Conservation (phyloP, 2,329 filamentous ascomycete genomes). For the Nemania bipapillata region DNA sequence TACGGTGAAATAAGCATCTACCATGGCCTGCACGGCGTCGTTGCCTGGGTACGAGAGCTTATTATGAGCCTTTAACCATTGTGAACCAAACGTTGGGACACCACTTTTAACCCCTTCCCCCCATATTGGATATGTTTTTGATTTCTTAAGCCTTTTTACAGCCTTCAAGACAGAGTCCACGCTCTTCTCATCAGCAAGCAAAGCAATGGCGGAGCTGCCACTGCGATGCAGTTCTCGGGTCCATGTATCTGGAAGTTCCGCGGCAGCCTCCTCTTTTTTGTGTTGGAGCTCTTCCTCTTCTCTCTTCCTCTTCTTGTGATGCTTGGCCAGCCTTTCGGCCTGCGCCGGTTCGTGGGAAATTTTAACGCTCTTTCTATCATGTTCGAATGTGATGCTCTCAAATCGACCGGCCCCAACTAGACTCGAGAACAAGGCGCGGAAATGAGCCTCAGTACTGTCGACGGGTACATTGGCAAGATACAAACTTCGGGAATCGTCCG, state of each 20-base stretch:
- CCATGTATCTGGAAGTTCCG: slow-evolving; percentile 77
- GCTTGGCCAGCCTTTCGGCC: slow-evolving; percentile 54
- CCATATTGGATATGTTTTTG: slow-evolving; percentile 74
- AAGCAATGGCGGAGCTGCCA: slow-evolving; percentile 81
- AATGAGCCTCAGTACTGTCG: slow-evolving; percentile 80
- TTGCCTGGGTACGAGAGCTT: slow-evolving; percentile 76
- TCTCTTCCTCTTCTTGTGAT: slow-evolving; percentile 64
- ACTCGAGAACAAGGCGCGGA: slow-evolving; percentile 78
- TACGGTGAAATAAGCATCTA: slow-evolving; percentile 87
- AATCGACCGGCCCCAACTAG: slow-evolving; percentile 82
- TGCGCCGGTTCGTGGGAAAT: slow-evolving; percentile 59
- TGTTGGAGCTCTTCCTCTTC: slow-evolving; percentile 53
- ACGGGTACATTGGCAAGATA: slow-evolving; percentile 91
- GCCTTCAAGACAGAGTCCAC: slow-evolving; percentile 81
- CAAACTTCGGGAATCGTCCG: slow-evolving; percentile 79
- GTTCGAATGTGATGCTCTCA: slow-evolving; percentile 80
- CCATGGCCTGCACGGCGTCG: slow-evolving; percentile 72
- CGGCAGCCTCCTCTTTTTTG: slow-evolving; percentile 66
- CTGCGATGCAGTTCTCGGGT: slow-evolving; percentile 74
- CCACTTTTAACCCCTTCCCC: slow-evolving; percentile 69
- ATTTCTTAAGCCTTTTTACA: slow-evolving; percentile 69
- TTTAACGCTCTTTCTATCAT: slow-evolving; percentile 59
- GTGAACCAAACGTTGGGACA: slow-evolving; percentile 66
- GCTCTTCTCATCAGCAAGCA: slow-evolving; percentile 85
- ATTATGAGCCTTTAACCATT: slow-evolving; percentile 73